Base-by-base conservation (phyloP, 1,284 basidiomycete genomes). In the Cryptococcus sp. region DNA sequence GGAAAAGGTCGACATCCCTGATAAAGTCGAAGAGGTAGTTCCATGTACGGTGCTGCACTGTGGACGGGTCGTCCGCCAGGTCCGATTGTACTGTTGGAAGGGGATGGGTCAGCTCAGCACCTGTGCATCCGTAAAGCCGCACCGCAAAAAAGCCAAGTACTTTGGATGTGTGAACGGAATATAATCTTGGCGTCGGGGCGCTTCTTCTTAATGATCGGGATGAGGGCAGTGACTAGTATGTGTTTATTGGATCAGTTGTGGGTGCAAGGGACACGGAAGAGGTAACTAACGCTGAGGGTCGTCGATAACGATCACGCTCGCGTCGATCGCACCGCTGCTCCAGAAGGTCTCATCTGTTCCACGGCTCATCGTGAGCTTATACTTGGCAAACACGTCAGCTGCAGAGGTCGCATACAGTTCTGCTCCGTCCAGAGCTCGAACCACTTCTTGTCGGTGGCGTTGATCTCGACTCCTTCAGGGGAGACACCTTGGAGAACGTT, bases 151-250 rank as follows among this genome's bases (percentile, higher is more conserved):
- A 18, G 15, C 28, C 9, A 53, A 67, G 87, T 84, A 73, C 91
- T 89, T 78, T 93, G 90, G 60, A 92, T 93, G 79, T 92, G 90
- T 45, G 89, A 92, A 42, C 90, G 86, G 75, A 92, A 93, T 63
- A 91, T 81, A 69, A 92, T 89, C 48, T 89, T 89, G 49, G 91
- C 78, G 23, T 87, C 85, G 2, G 89, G 89, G 57, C 87, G 82
- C 53, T 85, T 79, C 78, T 87, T 86, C 73, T 84, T 85, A 80
- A 92, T 91, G 63, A 91, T 81, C 6, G 90, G 90, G 71, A 92
- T 91, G 51, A 92, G 81, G 50, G 89, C 88, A 39, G 88, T 68
- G 45, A 75, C 67, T 76, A 36, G 28, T 33, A 33, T 4, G 9
- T 33, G 28, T 39, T 18, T 18, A 47, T n/a, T 11, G 20, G 16